Evolutionary conservation across 73 alveolate species (phyloP).

Genomic region (Paramecium octaurelia): DNA sequence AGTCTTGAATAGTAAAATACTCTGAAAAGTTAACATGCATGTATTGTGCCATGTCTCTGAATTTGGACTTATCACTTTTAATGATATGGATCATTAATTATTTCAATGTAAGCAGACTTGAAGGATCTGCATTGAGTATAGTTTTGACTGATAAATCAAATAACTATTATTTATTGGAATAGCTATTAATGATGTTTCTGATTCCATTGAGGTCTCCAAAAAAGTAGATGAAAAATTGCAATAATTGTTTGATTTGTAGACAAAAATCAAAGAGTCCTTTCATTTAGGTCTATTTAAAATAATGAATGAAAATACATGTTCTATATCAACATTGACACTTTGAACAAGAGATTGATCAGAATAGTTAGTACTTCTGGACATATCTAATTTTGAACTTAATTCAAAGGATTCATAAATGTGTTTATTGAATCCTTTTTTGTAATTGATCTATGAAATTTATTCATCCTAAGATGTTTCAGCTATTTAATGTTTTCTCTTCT

Average conservation of each 20-base stretch:
- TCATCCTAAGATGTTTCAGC: not conserved
- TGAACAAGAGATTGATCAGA: not conserved
- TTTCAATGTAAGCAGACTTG: not conserved
- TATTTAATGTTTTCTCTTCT: not conserved
- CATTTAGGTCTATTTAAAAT: not conserved
- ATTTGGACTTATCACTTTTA: not conserved
- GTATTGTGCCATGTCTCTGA: not conserved
- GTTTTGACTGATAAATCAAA: not conserved
- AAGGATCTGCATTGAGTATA: not conserved
- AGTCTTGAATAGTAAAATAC: not conserved
- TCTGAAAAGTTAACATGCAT: not conserved
- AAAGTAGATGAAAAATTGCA: not conserved
- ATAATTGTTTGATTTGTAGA: not conserved
- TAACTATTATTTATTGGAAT: not conserved
- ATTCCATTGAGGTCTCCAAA: not conserved
- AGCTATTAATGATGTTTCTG: slow-evolving; percentile 3
- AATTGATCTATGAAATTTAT: not conserved
- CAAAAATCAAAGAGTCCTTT: not conserved
- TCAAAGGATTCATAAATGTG: not conserved
- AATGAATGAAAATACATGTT: not conserved
- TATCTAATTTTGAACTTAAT: not conserved
- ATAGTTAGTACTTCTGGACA: not conserved
- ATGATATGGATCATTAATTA: slow-evolving; percentile 11
- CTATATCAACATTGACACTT: slow-evolving; percentile 26
- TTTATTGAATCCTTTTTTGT: not conserved